phyloP scores from a whole-genome alignment of 305 asterid species.

The Fraxinus xanthoxyloides region DNA sequence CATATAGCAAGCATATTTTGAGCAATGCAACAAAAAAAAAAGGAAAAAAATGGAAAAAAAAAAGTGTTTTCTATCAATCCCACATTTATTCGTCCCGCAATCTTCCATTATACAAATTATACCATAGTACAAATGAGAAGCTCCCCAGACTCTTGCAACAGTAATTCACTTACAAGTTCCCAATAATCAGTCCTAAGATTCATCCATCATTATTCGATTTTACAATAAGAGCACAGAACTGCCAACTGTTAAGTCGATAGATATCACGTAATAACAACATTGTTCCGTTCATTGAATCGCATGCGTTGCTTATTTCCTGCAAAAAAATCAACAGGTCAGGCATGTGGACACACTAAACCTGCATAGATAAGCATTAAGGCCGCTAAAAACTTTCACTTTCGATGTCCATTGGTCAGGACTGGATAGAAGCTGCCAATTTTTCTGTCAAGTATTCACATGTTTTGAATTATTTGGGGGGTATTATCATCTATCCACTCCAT shows the following conservation, averaged over 20 bases:
- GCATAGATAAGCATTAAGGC: neutral
- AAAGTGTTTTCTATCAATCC: constrained; percentile 7
- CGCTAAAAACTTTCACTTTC: neutral
- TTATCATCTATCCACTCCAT: neutral
- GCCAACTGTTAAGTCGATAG: neutral
- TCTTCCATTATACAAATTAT: constrained; percentile 15
- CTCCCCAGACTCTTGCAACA: constrained; percentile 13
- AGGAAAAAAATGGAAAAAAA: neutral
- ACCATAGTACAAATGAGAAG: constrained; percentile 8
- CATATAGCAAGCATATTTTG: neutral
- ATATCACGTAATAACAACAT: neutral
- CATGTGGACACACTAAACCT: neutral
- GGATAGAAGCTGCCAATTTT: neutral
- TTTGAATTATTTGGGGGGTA: neutral
- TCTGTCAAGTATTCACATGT: neutral
- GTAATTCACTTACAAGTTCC: constrained; percentile 13
- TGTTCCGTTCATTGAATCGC: neutral
- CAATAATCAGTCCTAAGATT: constrained; percentile 6
- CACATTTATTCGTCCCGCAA: neutral
- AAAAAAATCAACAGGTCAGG: neutral
- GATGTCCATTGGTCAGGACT: neutral
- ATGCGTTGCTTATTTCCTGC: constrained; percentile 39
- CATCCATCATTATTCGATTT: constrained; percentile 12
- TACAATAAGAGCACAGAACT: constrained; percentile 1
- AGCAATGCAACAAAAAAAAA: neutral